These are phyloP conservation scores for Fraxinus sp. DNA, from an alignment of 305 asterid species.

Conservation along the genomic window DNA sequence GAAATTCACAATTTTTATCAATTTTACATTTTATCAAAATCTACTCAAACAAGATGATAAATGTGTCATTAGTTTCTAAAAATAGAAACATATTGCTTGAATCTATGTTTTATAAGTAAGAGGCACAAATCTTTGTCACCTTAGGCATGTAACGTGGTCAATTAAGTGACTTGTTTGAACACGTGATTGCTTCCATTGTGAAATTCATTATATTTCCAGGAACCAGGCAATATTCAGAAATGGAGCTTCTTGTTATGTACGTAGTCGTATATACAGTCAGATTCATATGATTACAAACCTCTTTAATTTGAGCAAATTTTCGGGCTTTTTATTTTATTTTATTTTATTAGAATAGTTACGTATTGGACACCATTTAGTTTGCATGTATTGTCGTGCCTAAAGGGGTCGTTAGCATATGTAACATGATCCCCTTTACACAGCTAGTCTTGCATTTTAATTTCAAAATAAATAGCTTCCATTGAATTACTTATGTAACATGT, in stretches of 20 bases:
- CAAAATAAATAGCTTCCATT: too few relatives aligned
- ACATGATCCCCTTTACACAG: too few relatives aligned
- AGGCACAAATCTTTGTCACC: neutral
- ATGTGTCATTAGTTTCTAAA: neutral
- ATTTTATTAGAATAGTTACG: neutral
- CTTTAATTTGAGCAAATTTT: neutral
- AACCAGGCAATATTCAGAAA: conserved; percentile 21
- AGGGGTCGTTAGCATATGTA: too few relatives aligned
- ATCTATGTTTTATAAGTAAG: neutral
- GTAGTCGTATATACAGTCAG: conserved; percentile 14
- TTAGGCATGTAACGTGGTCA: neutral
- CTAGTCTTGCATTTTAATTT: too few relatives aligned
- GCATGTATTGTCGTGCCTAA: neutral
- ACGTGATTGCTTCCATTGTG: neutral
- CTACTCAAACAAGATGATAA: too few relatives aligned
- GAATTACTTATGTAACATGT: too few relatives aligned
- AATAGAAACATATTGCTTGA: neutral
- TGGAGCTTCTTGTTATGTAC: conserved; percentile 19
- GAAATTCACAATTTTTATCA: too few relatives aligned
- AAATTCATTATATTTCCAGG: neutral
- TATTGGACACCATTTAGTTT: neutral
- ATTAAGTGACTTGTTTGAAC: neutral
- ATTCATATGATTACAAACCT: neutral
- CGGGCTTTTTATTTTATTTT: neutral
- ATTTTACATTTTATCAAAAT: too few relatives aligned